Percentiles rank a stretch among this genome's conserved stretches.
Evolutionary conservation across 805 yeast genomes (phyloP).

Genomic region (Debaryomyces maramus): DNA sequence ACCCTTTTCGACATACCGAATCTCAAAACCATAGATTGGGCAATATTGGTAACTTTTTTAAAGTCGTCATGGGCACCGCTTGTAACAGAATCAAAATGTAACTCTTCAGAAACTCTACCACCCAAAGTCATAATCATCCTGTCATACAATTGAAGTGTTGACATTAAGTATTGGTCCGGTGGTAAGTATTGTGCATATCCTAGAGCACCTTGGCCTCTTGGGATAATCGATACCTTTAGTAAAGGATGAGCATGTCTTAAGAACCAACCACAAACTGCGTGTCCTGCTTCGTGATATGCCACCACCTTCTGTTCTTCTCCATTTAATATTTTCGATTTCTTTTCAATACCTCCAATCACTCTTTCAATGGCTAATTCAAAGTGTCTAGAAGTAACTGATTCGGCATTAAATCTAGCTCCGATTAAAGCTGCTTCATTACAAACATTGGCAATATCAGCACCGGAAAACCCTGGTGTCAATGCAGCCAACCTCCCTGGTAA

Average conservation of each 20-base stretch:
- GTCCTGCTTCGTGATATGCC: conserved; percentile 99
- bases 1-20: conserved; percentile 88
- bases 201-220: conserved; percentile 94
- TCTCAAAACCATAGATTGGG: conserved; percentile 86
- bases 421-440: conserved; percentile 97
- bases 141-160: conserved; percentile 76
- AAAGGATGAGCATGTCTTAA: conserved; percentile 89
- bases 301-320: conserved; percentile 87
- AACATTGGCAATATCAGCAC: conserved; percentile 97
- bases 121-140: conserved; percentile 97
- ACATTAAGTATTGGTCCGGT: conserved; percentile 79
- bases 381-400: conserved; percentile 70
- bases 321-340: conserved; percentile 78
- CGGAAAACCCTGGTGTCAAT: conserved; percentile 95
- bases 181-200: conserved; percentile 98
- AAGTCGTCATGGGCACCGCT: conserved; percentile 97
- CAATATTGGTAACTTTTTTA: conserved; percentile 92
- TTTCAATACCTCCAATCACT: conserved; percentile 94
- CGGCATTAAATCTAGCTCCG: conserved; percentile 83
- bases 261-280: conserved; percentile 98
- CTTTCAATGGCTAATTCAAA: conserved; percentile 97
- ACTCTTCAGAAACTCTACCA: conserved; percentile 94
- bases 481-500: conserved; percentile 91
- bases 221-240: conserved; percentile 92
- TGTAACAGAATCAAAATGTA: conserved; percentile 88